A percentile compares a stretch with the other conserved stretches of the same genome.
Evolutionary conservation across 192 early-diverging fungal species (phyloP).

Genomic region (Glomus cerebriforme): DNA sequence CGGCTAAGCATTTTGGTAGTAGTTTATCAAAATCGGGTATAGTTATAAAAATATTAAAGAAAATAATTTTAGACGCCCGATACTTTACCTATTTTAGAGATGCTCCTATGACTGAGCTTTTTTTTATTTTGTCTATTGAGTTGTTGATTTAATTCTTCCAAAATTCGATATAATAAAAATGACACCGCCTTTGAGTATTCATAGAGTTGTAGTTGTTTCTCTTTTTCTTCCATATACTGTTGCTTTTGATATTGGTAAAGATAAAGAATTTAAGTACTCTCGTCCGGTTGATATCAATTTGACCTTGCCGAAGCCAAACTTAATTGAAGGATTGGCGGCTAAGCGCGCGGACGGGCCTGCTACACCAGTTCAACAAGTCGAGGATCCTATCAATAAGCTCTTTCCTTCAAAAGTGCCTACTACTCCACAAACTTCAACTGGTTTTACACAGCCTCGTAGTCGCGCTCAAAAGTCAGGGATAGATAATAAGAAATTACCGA

Average conservation of each 20-base stretch:
- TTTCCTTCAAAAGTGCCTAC: slow-evolving; percentile 37
- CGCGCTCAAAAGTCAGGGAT: slow-evolving; percentile 31
- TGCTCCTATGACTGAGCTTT: no score
- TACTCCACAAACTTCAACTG: slow-evolving; percentile 22
- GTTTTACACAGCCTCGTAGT: slow-evolving; percentile 43
- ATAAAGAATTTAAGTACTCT: slow-evolving; percentile 40
- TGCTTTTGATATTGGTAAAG: slow-evolving; percentile 54
- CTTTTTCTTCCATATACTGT: slow-evolving; percentile 76
- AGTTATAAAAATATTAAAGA: no score
- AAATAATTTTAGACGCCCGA: no score
- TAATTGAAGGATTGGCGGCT: slow-evolving; percentile 43
- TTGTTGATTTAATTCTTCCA: no score
- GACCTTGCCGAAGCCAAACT: slow-evolving; percentile 33
- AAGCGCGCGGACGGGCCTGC: slow-evolving; percentile 33
- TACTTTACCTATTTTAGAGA: no score
- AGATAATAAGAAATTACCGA: slow-evolving; percentile 23
- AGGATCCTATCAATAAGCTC: slow-evolving; percentile 33
- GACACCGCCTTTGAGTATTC: slow-evolving; percentile 34
- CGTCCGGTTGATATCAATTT: slow-evolving; percentile 32
- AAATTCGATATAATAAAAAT: neutral
- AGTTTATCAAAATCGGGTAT: no score
- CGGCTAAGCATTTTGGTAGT: no score
- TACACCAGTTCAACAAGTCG: slow-evolving; percentile 27
- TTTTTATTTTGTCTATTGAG: no score
- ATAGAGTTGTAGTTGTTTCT: slow-evolving; percentile 69